Evolutionary conservation across 169 alveolate genomes (phyloP).

Genomic region (Plasmodium adleri): DNA sequence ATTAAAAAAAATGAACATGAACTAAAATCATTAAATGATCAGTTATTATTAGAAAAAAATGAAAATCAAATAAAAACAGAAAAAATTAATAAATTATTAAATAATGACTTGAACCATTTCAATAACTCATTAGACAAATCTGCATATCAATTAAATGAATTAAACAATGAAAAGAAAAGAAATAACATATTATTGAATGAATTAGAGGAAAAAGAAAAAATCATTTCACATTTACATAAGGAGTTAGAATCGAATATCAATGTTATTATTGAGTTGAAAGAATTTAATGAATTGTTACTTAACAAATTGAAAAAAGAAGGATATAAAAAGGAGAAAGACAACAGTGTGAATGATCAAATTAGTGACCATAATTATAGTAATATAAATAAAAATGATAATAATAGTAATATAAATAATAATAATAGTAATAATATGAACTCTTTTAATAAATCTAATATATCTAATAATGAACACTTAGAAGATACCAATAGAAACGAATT

Average conservation of each 20-base stretch:
- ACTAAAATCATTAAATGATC: slow-evolving; percentile 19
- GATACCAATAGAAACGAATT: slow-evolving; percentile 37
- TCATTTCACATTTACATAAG: slow-evolving; percentile 25
- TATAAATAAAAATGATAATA: neutral
- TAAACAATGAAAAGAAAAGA: slow-evolving; percentile 53
- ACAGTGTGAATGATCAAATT: no score
- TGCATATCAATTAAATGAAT: slow-evolving; percentile 38
- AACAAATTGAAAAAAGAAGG: slow-evolving; percentile 8
- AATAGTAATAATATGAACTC: neutral
- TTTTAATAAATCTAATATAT: neutral
- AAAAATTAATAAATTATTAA: slow-evolving; percentile 47
- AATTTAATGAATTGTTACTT: slow-evolving; percentile 53
- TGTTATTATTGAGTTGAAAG: slow-evolving; percentile 36
- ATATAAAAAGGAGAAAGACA: neutral
- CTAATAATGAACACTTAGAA: neutral
- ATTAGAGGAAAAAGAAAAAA: slow-evolving; percentile 24
- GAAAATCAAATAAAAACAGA: slow-evolving; percentile 41
- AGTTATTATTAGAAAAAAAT: slow-evolving; percentile 38
- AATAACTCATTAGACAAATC: slow-evolving; percentile 62
- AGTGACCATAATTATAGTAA: neutral
- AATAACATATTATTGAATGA: slow-evolving; percentile 30
- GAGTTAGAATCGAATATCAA: slow-evolving; percentile 32
- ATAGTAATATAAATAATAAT: neutral
- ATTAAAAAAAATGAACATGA: slow-evolving; percentile 40
- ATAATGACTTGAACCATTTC: slow-evolving; percentile 43